These are phyloP conservation scores for Ganoderma meredithae DNA, from an alignment of 1,284 basidiomycete species.

Conservation along the genomic window DNA sequence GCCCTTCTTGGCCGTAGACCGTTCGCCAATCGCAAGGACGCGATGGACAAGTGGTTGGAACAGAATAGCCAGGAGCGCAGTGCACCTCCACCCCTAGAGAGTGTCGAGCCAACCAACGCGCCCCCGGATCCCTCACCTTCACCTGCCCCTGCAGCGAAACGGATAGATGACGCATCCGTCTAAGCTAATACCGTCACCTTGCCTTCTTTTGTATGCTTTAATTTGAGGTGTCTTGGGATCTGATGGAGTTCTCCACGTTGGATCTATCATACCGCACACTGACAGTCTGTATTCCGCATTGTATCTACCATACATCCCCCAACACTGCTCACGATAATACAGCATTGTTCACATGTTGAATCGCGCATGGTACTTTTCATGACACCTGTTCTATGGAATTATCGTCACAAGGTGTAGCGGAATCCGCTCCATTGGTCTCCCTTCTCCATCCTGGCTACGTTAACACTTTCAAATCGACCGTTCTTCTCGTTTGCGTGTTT, in stretches of 20 bases:
- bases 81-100: slow-evolving; percentile 65
- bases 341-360: slow-evolving; percentile 4
- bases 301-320: slow-evolving; percentile 37
- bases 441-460: slow-evolving; percentile 50
- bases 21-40: slow-evolving; percentile 80
- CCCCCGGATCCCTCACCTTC: slow-evolving; percentile 13
- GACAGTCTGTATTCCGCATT: slow-evolving; percentile 31
- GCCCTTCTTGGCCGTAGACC: slow-evolving; percentile 85
- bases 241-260: slow-evolving; percentile 31
- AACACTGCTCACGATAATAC: slow-evolving; percentile 34
- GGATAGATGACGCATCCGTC: slow-evolving; percentile 36
- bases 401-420: slow-evolving; percentile 46
- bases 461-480: slow-evolving; percentile 47
- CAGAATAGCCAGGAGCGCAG: slow-evolving; percentile 66
- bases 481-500: slow-evolving; percentile 43
- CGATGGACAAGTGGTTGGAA: slow-evolving; percentile 95
- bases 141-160: slow-evolving; percentile 60
- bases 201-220: slow-evolving; percentile 16
- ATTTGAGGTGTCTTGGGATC: slow-evolving; percentile 20
- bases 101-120: slow-evolving; percentile 37
- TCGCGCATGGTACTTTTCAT: neutral
- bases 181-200: slow-evolving; percentile 20
- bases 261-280: slow-evolving; percentile 31
- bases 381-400: neutral
- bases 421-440: slow-evolving; percentile 59